These are phyloP conservation scores for Lachnellula cervina DNA, from an alignment of 2,329 filamentous ascomycete genomes.

Conservation along the genomic window DNA sequence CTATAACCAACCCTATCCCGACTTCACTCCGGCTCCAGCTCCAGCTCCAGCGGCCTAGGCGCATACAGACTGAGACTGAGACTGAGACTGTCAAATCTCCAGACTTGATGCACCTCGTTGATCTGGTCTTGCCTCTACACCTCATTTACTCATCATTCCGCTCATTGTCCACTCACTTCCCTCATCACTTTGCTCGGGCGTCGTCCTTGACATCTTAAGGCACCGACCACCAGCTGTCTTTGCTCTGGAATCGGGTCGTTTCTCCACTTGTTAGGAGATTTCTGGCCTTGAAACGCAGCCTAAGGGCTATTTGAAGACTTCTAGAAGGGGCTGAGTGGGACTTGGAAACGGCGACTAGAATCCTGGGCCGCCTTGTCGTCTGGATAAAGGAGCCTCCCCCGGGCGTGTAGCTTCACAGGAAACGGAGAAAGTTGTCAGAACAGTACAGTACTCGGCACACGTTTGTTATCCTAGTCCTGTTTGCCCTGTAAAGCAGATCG, in stretches of 20 bases:
- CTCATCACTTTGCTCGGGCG: not conserved
- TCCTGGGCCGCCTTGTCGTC: conserved; percentile 8
- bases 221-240: conserved; percentile 13
- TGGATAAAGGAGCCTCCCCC: conserved; percentile 6
- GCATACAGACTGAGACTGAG: not conserved
- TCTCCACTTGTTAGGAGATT: conserved; percentile 12
- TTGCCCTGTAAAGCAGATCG: conserved; percentile 20
- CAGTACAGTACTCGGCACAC: conserved; percentile 3
- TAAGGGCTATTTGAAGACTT: conserved; percentile 4
- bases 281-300: conserved; percentile 1
- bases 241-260: conserved; percentile 11
- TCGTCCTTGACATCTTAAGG: conserved; percentile 10
- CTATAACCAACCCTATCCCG: conserved; percentile 17
- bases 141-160: conserved; percentile 1
- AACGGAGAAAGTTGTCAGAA: conserved; percentile 1
- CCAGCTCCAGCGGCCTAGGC: not conserved
- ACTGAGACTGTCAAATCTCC: not conserved
- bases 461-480: conserved; percentile 18
- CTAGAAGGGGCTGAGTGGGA: conserved; percentile 15
- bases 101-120: conserved; percentile 2
- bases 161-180: not conserved
- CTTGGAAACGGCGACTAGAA: conserved; percentile 2
- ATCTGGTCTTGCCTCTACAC: conserved; percentile 17
- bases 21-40: conserved; percentile 7
- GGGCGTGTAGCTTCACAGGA: not conserved